Evolutionary conservation across 2,329 filamentous ascomycete species (phyloP).

Genomic region (Fusarium haematococcum): DNA sequence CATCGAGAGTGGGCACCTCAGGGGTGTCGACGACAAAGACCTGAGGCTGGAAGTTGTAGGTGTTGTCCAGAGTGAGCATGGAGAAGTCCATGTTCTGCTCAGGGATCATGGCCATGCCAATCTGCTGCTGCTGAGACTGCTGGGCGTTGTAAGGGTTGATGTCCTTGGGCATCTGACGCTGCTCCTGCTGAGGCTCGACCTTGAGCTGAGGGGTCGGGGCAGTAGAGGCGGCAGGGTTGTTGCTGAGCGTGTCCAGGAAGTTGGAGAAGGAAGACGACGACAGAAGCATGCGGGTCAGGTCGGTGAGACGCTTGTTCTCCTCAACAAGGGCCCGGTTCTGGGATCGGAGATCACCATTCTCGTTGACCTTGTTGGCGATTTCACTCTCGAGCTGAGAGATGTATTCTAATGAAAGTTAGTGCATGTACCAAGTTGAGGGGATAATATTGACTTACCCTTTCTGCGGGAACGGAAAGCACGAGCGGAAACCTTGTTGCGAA

Average conservation of each 20-base stretch:
- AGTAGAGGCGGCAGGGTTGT: conserved; percentile 60
- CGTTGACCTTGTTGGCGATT: conserved; percentile 84
- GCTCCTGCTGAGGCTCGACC: conserved; percentile 57
- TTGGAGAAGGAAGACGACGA: conserved; percentile 85
- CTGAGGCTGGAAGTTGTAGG: conserved; percentile 74
- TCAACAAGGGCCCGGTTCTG: conserved; percentile 86
- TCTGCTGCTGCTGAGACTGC: conserved; percentile 72
- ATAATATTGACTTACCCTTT: conserved; percentile 78
- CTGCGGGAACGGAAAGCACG: conserved; percentile 97
- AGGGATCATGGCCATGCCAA: conserved; percentile 85
- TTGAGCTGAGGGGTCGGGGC: conserved; percentile 54
- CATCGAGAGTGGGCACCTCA: conserved; percentile 72
- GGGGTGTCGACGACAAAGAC: conserved; percentile 83
- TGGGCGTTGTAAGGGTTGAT: conserved; percentile 70
- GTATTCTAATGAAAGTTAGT: conserved; percentile 75
- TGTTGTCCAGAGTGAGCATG: conserved; percentile 71
- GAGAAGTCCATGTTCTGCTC: conserved; percentile 82
- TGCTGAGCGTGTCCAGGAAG: conserved; percentile 79
- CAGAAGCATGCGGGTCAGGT: conserved; percentile 84
- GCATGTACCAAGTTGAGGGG: not conserved
- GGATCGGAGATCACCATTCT: conserved; percentile 82
- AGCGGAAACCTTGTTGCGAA: conserved; percentile 99
- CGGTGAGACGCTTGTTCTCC: conserved; percentile 84
- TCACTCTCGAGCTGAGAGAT: conserved; percentile 94
- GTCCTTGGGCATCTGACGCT: conserved; percentile 72